Percentiles rank a stretch among this genome's conserved stretches.
Conservation (phyloP, 306 rosid species). For the Begonia peltatifolia region DNA sequence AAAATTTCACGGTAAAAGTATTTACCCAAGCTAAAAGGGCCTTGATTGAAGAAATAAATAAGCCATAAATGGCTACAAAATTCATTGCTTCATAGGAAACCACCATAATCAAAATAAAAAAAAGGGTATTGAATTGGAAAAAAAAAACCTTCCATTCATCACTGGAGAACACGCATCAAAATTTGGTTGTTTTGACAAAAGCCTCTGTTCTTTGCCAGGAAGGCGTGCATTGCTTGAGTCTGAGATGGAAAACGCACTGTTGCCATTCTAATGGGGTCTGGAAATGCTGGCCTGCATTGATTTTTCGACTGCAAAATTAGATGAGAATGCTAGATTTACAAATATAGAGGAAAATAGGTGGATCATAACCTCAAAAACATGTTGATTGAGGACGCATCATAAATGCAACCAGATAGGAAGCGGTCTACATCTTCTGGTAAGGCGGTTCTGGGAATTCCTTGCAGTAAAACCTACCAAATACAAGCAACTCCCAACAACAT, state of each 20-base stretch:
- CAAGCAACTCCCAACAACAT: conserved; percentile 8
- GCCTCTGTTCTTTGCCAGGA: conserved; percentile 46
- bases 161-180: conserved; percentile 50
- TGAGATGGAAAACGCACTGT: conserved; percentile 34
- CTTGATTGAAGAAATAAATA: no score
- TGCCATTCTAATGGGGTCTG: conserved; percentile 32
- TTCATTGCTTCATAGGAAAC: no score
- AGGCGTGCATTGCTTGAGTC: conserved; percentile 56
- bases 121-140: no score
- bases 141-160: not conserved
- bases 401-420: conserved; percentile 41
- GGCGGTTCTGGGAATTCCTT: conserved; percentile 41
- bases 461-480: conserved; percentile 38
- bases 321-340: conserved; percentile 8
- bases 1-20: no score
- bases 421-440: conserved; percentile 33
- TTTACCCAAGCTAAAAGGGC: no score
- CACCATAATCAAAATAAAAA: no score
- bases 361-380: conserved; percentile 26
- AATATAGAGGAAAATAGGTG: not conserved
- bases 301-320: not conserved
- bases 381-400: conserved; percentile 32
- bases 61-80: no score
- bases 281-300: conserved; percentile 27
- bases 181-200: conserved; percentile 46